Percentiles rank a stretch among this genome's conserved stretches.
Conservation (phyloP, 2,329 filamentous ascomycete genomes). For the Drechslera avenae region DNA sequence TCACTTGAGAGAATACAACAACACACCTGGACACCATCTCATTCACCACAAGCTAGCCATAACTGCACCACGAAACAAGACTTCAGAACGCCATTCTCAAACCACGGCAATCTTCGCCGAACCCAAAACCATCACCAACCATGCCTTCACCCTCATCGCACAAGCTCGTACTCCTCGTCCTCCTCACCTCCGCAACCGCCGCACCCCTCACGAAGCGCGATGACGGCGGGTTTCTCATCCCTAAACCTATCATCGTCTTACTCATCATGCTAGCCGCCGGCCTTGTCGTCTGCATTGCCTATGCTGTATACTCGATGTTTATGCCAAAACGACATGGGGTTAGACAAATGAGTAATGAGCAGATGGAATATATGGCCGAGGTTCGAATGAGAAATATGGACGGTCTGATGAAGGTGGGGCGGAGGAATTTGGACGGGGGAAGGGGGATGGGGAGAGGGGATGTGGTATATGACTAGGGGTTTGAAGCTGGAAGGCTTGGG, state of each 20-base stretch:
- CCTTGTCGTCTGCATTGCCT: slow-evolving; percentile 23
- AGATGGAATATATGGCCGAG: slow-evolving; percentile 31
- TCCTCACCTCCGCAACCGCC: not conserved
- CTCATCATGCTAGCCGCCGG: slow-evolving; percentile 26
- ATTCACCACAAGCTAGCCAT: not conserved
- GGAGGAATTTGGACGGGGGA: not conserved
- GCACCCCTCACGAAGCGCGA: slow-evolving; percentile 19
- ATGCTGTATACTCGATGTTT: slow-evolving; percentile 24
- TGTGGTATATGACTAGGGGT: not conserved
- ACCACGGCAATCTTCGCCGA: not conserved
- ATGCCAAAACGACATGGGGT: slow-evolving; percentile 17
- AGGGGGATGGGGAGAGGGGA: not conserved
- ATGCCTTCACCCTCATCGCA: not conserved
- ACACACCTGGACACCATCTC: not conserved
- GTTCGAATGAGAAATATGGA: slow-evolving; percentile 24
- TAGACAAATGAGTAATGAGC: slow-evolving; percentile 16
- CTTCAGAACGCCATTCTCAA: no score
- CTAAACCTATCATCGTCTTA: slow-evolving; percentile 24
- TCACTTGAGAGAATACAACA: not conserved
- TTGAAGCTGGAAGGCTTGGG: not conserved
- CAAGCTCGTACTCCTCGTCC: not conserved
- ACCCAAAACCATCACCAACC: not conserved
- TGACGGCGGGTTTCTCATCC: slow-evolving; percentile 22
- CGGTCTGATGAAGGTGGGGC: slow-evolving; percentile 17
- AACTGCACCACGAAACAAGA: not conserved